Conservation (phyloP, 1,284 basidiomycete genomes). For the Microbotryum violaceum region DNA sequence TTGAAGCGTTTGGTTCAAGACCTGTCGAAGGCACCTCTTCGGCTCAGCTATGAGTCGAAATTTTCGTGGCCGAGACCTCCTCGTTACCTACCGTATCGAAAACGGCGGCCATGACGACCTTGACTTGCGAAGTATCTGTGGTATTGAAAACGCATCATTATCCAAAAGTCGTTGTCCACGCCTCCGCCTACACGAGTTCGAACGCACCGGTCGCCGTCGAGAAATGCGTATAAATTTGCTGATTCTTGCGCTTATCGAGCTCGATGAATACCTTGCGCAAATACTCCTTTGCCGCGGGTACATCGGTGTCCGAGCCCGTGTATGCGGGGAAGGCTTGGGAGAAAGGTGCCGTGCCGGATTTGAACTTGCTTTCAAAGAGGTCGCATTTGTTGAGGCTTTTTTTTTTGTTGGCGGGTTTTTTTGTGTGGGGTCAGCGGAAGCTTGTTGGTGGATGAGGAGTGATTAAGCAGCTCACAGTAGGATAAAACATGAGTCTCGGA, state of each 20-base stretch:
- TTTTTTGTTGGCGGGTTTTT: too few species aligned
- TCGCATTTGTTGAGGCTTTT: constrained; percentile 31
- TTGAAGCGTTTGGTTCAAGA: background rate
- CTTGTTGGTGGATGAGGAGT: too few species aligned
- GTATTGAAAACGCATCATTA: background rate
- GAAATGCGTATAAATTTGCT: background rate
- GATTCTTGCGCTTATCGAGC: constrained; percentile 26
- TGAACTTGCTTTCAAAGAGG: constrained; percentile 35
- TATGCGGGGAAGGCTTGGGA: constrained; percentile 18
- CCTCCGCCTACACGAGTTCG: background rate
- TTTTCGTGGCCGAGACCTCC: too few species aligned
- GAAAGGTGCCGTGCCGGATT: background rate
- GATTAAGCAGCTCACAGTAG: constrained; percentile 6
- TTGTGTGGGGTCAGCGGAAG: too few species aligned
- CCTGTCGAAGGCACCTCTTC: background rate
- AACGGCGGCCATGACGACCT: constrained; percentile 39
- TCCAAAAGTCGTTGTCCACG: background rate
- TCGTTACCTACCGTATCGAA: constrained; percentile 24
- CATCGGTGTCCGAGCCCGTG: background rate
- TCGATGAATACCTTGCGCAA: constrained; percentile 38
- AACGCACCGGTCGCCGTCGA: background rate
- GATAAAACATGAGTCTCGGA: constrained; percentile 36
- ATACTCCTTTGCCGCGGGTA: constrained; percentile 18
- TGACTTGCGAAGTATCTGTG: constrained; percentile 29
- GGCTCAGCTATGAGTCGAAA: background rate